Evolutionary conservation across 2,329 filamentous ascomycete species (phyloP).

Genomic region (Penicillium expansum): DNA sequence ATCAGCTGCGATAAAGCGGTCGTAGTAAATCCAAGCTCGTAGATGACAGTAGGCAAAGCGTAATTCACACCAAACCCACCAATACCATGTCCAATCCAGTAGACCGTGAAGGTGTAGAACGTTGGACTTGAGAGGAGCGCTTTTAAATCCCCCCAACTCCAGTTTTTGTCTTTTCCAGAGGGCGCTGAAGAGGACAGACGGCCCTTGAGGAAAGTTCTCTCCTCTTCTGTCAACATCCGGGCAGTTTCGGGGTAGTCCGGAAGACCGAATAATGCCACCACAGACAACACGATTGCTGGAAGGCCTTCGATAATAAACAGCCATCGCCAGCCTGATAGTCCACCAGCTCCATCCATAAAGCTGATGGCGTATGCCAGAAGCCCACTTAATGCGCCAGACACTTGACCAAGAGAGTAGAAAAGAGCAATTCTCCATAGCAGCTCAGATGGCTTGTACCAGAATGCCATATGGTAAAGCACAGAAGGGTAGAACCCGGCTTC

Average conservation of each 20-base stretch:
- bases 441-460: slow-evolving; percentile 40
- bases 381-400: slow-evolving; percentile 34
- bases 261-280: slow-evolving; percentile 30
- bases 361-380: slow-evolving; percentile 40
- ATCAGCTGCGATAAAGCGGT: slow-evolving; percentile 46
- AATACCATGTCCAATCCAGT: slow-evolving; percentile 46
- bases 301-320: slow-evolving; percentile 41
- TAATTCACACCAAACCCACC: slow-evolving; percentile 44
- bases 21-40: slow-evolving; percentile 44
- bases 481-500: slow-evolving; percentile 39
- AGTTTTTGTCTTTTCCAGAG: slow-evolving; percentile 31
- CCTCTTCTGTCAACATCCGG: slow-evolving; percentile 29
- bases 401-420: slow-evolving; percentile 38
- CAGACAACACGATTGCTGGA: slow-evolving; percentile 32
- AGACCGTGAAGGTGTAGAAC: slow-evolving; percentile 38
- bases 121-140: slow-evolving; percentile 36
- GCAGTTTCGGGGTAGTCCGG: slow-evolving; percentile 37
- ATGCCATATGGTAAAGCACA: slow-evolving; percentile 39
- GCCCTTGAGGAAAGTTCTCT: slow-evolving; percentile 23
- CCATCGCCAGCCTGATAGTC: slow-evolving; percentile 40
- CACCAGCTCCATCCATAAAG: slow-evolving; percentile 36
- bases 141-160: slow-evolving; percentile 34
- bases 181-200: slow-evolving; percentile 32
- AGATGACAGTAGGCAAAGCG: slow-evolving; percentile 45
- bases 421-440: slow-evolving; percentile 39